A percentile compares a stretch with the other conserved stretches of the same genome.
These are phyloP conservation scores for Bacterosira constricta DNA, from an alignment of 108 stramenopile genomes.

Conservation along the genomic window DNA sequence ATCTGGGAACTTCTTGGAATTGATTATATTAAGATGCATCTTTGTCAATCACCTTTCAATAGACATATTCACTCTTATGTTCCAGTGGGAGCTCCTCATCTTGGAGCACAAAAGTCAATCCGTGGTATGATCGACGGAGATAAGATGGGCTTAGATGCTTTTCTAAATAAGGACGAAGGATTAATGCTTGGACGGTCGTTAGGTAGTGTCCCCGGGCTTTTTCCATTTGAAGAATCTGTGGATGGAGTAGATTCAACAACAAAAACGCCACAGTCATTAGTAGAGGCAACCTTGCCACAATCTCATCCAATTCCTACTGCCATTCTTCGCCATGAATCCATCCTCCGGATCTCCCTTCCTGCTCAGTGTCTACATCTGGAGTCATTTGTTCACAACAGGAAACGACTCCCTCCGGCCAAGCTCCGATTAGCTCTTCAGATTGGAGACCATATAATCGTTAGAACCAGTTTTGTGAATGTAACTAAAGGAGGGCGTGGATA, in stretches of 20 bases:
- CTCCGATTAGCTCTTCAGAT: conserved; percentile 26
- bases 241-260: neutral
- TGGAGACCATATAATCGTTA: conserved; percentile 13
- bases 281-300: neutral
- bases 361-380: conserved; percentile 18
- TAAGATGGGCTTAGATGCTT: conserved; percentile 67
- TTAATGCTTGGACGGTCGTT: conserved; percentile 54
- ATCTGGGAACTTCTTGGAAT: too few species aligned
- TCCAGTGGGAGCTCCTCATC: conserved; percentile 67
- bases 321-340: conserved; percentile 17
- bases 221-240: conserved; percentile 32
- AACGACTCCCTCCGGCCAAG: neutral
- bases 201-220: conserved; percentile 59
- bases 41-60: neutral
- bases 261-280: neutral
- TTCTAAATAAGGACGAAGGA: conserved; percentile 58
- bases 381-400: conserved; percentile 7
- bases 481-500: neutral
- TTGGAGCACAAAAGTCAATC: conserved; percentile 59
- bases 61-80: conserved; percentile 60
- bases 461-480: conserved; percentile 13
- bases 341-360: conserved; percentile 21
- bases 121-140: conserved; percentile 54
- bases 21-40: neutral
- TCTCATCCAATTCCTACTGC: neutral